Evolutionary conservation across 2,329 filamentous ascomycete species (phyloP).

Genomic region (Claviceps maximensis): DNA sequence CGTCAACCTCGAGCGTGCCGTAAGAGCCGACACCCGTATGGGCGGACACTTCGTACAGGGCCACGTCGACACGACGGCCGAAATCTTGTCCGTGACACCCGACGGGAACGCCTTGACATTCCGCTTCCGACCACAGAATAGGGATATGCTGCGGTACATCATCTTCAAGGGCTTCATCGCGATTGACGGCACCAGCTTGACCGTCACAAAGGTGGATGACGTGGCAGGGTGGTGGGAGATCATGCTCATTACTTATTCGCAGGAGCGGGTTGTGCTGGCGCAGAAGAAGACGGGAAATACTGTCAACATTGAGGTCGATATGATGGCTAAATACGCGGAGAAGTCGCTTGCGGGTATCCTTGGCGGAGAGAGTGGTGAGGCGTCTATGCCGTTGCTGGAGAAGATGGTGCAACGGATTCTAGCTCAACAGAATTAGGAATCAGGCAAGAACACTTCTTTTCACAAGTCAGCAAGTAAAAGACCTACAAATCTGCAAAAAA

Average conservation of each 20-base stretch:
- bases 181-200: conserved; percentile 88
- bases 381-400: conserved; percentile 46
- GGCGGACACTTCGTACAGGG: conserved; percentile 97
- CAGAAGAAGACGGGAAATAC: conserved; percentile 65
- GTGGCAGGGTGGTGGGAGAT: conserved; percentile 77
- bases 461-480: neutral
- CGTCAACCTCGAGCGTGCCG: conserved; percentile 90
- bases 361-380: conserved; percentile 36
- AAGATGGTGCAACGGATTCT: conserved; percentile 65
- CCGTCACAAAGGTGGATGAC: conserved; percentile 77
- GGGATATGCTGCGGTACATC: conserved; percentile 65
- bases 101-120: conserved; percentile 90
- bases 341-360: conserved; percentile 72
- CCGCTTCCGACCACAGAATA: conserved; percentile 60
- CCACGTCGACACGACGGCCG: conserved; percentile 83
- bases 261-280: conserved; percentile 77
- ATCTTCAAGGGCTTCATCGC: conserved; percentile 95
- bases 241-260: conserved; percentile 95
- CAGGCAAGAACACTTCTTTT: neutral
- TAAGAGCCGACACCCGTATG: conserved; percentile 86
- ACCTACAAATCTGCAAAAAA: neutral
- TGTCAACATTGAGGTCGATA: conserved; percentile 89
- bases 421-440: conserved; percentile 37
- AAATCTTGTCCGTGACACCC: conserved; percentile 55
- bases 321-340: conserved; percentile 73